These are phyloP conservation scores for Chaetomium strumarium DNA, from an alignment of 2,329 filamentous ascomycete species.

Conservation along the genomic window DNA sequence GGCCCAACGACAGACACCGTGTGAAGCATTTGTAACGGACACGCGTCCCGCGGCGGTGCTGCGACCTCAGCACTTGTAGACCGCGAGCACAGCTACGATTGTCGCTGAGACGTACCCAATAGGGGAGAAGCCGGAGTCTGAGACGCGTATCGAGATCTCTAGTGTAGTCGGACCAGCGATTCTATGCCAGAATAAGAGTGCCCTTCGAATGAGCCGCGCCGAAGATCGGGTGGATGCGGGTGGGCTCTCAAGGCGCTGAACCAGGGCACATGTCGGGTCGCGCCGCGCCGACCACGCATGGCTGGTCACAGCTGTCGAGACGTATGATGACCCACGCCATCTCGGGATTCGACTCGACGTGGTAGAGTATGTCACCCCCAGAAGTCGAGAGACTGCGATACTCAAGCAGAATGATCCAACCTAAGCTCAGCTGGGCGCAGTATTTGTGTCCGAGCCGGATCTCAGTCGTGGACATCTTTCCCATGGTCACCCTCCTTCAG, in stretches of 20 bases:
- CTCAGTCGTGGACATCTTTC: neutral
- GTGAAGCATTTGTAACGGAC: neutral
- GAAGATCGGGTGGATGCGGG: neutral
- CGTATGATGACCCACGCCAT: too few relatives aligned
- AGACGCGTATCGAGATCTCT: neutral
- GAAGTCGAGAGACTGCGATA: neutral
- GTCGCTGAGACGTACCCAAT: neutral
- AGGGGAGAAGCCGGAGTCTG: neutral
- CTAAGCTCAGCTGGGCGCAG: neutral
- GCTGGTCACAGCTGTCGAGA: too few relatives aligned
- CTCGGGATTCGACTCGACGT: too few relatives aligned
- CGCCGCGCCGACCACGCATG: too few relatives aligned
- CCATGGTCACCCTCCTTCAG: neutral
- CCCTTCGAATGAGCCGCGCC: neutral
- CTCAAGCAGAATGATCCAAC: neutral
- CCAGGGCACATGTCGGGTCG: too few relatives aligned
- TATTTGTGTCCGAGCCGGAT: too few relatives aligned
- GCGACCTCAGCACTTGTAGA: neutral
- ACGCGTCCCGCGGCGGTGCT: constrained; percentile 6
- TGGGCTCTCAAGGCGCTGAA: neutral
- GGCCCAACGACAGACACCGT: neutral
- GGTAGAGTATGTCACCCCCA: too few relatives aligned
- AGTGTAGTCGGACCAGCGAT: neutral
- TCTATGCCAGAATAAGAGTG: too few relatives aligned
- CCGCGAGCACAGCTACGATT: constrained; percentile 6